Evolutionary conservation across 2,329 filamentous ascomycete genomes (phyloP).

Genomic region (Lachnellula subtilissima): DNA sequence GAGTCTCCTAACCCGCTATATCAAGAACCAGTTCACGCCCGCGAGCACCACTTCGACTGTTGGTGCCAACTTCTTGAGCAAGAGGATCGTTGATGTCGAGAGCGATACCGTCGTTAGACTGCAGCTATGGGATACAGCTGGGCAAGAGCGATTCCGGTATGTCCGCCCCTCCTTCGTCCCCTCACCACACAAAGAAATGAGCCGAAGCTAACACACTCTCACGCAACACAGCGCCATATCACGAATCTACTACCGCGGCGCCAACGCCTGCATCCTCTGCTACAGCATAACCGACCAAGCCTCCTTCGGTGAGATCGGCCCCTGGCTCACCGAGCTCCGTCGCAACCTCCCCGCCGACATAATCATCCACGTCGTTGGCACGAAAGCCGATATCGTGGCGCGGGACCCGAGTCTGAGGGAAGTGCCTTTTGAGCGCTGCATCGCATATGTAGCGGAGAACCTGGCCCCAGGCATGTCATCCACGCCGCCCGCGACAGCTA

Average conservation of each 20-base stretch:
- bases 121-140: conserved; percentile 95
- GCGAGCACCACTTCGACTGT: conserved; percentile 55
- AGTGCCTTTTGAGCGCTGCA: conserved; percentile 91
- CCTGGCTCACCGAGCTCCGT: conserved; percentile 82
- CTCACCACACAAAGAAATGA: background rate
- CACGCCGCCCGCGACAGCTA: conserved; percentile 64
- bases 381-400: conserved; percentile 85
- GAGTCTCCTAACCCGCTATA: conserved; percentile 67
- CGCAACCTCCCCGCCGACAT: conserved; percentile 67
- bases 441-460: conserved; percentile 91
- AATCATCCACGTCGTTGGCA: conserved; percentile 91
- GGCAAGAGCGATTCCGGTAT: conserved; percentile 83
- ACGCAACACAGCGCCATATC: conserved; percentile 62
- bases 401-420: conserved; percentile 72
- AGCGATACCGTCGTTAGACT: conserved; percentile 83
- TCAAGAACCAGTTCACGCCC: conserved; percentile 31
- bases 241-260: conserved; percentile 91
- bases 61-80: conserved; percentile 74
- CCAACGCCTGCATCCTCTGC: conserved; percentile 88
- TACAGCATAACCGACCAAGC: conserved; percentile 86
- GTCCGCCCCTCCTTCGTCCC: conserved; percentile 3
- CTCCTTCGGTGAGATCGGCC: conserved; percentile 87
- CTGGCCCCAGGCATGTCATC: conserved; percentile 65
- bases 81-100: conserved; percentile 75
- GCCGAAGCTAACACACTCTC: background rate